These are phyloP conservation scores for Thymus quinquecostatus DNA, from an alignment of 257 asterid genomes.

Conservation along the genomic window DNA sequence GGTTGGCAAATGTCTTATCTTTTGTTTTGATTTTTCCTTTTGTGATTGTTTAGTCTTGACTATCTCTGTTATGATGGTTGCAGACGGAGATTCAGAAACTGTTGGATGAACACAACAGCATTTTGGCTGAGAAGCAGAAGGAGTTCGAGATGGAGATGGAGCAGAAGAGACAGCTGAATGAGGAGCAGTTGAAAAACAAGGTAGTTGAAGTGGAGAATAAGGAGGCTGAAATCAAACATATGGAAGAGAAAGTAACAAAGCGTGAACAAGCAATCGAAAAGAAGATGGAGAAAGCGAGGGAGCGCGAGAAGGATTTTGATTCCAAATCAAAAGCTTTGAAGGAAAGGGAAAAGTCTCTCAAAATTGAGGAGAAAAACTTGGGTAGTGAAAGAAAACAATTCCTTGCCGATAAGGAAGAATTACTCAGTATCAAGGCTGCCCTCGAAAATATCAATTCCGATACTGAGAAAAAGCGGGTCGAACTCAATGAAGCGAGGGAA, in stretches of 20 bases:
- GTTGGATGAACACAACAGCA: slow-evolving; percentile 72
- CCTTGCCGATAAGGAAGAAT: slow-evolving; percentile 62
- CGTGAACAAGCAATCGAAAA: slow-evolving; percentile 82
- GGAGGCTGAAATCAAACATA: slow-evolving; percentile 78
- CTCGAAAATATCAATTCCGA: slow-evolving; percentile 72
- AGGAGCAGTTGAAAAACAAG: slow-evolving; percentile 70
- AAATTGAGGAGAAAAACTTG: slow-evolving; percentile 66
- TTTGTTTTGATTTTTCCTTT: too few species aligned
- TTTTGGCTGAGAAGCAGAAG: slow-evolving; percentile 65
- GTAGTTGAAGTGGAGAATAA: slow-evolving; percentile 74
- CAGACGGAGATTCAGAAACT: slow-evolving; percentile 89
- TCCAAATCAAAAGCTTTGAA: slow-evolving; percentile 66
- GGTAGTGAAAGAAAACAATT: slow-evolving; percentile 61
- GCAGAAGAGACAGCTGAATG: slow-evolving; percentile 65
- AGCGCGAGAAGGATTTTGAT: slow-evolving; percentile 68
- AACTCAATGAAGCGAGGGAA: slow-evolving; percentile 64
- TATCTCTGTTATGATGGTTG: slow-evolving; percentile 32
- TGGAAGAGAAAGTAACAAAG: slow-evolving; percentile 86
- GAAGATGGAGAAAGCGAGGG: slow-evolving; percentile 73
- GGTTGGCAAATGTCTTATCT: too few species aligned
- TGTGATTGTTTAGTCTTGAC: slow-evolving; percentile 27
- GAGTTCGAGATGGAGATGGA: slow-evolving; percentile 81
- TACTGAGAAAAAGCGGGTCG: slow-evolving; percentile 56
- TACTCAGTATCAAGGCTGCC: slow-evolving; percentile 57
- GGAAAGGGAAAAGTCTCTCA: slow-evolving; percentile 77